Evolutionary conservation across 345 rosid genomes (phyloP), one percentile per base, ranked within the genome.

Genomic region (Rubroshorea leprosula): DNA sequence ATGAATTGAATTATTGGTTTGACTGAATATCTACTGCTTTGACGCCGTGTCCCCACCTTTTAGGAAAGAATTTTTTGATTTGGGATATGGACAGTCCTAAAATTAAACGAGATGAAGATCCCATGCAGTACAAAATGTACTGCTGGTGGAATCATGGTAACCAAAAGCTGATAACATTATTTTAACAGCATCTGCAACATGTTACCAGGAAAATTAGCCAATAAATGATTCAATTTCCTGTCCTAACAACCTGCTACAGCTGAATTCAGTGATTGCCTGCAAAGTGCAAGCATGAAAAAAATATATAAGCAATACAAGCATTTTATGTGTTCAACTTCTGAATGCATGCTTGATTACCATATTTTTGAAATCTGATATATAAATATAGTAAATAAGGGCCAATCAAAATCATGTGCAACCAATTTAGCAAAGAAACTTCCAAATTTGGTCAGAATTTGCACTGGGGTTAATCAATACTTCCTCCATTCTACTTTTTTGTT

Each of bases 91-190:
- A 76, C 45, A 76, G 74, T 60, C 81, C 72, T 20, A 29, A 61
- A 12, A 70, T 48, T 23, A 61, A 24, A n/a, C 51, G 63, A 49
- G 60, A 49, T 18, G 82, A 76, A 68, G 86, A 62, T 54, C 76
- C 86, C 95, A 86, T 83, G 72, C 70, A 80, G 78, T 67, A 65
- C 35, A 49, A 44, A 55, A 45, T 51, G 23, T 20, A 23, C 2
- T 13, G n/a, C 16, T 35, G 1, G 44, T 7, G 20, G 26, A 45
- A 35, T 21, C 63, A 59, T n/a, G 27, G 47, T 47, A 54, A 54
- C 6, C 10, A 22, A 48, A 45, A 43, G 15, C 15, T 20, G 47
- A 35, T n/a, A n/a, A 25, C 59, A 55, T 38, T 12, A 25, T 49
- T 55, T 41, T 22, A 52, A 52, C 12, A 24, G 21, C 59, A 51